phyloP scores from a whole-genome alignment of 345 rosid species.

The Euclidium syriacum region DNA sequence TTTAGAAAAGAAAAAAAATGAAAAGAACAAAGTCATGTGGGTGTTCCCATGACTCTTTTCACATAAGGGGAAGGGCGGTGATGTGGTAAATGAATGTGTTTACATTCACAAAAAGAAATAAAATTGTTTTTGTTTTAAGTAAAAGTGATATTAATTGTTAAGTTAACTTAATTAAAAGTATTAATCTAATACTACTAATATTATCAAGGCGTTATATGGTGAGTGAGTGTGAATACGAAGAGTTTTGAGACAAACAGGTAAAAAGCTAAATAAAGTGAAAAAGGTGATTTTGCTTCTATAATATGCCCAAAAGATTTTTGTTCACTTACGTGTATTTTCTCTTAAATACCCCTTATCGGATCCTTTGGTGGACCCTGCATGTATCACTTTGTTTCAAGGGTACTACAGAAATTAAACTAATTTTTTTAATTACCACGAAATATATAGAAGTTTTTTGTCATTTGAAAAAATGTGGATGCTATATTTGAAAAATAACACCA shows the following conservation, averaged over 20 bases:
- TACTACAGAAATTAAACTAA: neutral
- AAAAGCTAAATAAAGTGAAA: neutral
- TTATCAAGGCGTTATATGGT: constrained; percentile 23
- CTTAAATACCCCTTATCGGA: neutral
- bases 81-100: constrained; percentile 45
- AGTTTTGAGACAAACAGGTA: neutral
- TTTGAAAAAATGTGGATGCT: neutral
- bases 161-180: neutral
- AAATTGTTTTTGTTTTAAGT: neutral
- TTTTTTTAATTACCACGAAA: neutral
- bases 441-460: neutral
- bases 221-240: constrained; percentile 10
- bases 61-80: constrained; percentile 63
- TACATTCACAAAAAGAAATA: constrained; percentile 11
- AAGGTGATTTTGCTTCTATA: constrained; percentile 1
- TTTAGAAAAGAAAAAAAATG: neutral
- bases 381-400: neutral
- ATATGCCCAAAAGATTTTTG: constrained; percentile 1
- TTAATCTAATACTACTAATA: neutral
- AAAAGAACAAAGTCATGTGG: constrained; percentile 62
- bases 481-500: neutral
- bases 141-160: neutral
- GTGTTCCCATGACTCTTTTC: constrained; percentile 40
- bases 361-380: neutral
- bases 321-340: constrained; percentile 9